A percentile compares a stretch with the other conserved stretches of the same genome.
Conservation (phyloP, 805 yeast species). For the Ogataea allantospora region DNA sequence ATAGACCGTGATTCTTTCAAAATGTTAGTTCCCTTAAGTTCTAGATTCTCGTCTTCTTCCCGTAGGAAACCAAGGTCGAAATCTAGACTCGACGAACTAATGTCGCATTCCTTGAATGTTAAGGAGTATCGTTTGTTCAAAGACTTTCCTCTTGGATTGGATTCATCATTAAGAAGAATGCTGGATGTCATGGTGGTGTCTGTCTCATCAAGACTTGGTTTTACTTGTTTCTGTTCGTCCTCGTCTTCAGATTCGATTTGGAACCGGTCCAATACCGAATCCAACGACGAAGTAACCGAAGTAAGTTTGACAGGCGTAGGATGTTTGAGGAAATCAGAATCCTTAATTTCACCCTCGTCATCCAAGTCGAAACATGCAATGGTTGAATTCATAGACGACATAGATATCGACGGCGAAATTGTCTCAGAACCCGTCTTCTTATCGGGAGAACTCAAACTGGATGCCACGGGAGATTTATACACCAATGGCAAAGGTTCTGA, state of each 20-base stretch:
- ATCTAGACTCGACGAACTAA: slow-evolving; percentile 10
- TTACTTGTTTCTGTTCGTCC: not conserved
- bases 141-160: slow-evolving; percentile 37
- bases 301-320: slow-evolving; percentile 25
- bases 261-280: slow-evolving; percentile 27
- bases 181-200: slow-evolving; percentile 22
- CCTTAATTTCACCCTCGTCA: slow-evolving; percentile 13
- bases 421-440: not conserved
- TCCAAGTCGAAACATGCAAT: slow-evolving; percentile 36
- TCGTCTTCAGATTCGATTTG: slow-evolving; percentile 16
- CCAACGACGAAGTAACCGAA: slow-evolving; percentile 28
- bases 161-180: slow-evolving; percentile 40
- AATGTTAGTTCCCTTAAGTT: slow-evolving; percentile 11
- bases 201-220: slow-evolving; percentile 3
- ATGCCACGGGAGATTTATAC: not conserved
- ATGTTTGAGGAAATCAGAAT: slow-evolving; percentile 17
- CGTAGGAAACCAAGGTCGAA: slow-evolving; percentile 16
- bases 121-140: slow-evolving; percentile 26
- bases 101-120: slow-evolving; percentile 28
- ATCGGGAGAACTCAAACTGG: slow-evolving; percentile 1
- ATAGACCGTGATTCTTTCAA: slow-evolving; percentile 11
- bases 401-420: slow-evolving; percentile 20
- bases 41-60: slow-evolving; percentile 12
- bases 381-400: slow-evolving; percentile 33
- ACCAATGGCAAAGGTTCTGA: not conserved